Evolutionary conservation across 768 basidiomycete species (phyloP).

Genomic region (Hygrophoropsis aurantiaca): DNA sequence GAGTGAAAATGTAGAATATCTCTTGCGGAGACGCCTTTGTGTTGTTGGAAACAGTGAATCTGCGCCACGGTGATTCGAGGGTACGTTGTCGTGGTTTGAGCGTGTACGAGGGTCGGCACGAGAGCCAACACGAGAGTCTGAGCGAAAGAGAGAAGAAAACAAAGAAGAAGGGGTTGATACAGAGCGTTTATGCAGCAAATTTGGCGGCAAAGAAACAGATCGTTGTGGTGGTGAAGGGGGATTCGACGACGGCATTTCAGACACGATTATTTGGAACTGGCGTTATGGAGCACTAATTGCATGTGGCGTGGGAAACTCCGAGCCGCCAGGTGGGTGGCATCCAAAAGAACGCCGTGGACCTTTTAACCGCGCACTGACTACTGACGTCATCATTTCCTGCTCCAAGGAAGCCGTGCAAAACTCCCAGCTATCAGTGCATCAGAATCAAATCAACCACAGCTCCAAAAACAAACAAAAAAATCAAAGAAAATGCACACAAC

Average conservation of each 20-base stretch:
- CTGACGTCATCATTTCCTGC: background rate
- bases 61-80: slow-evolving; percentile 1
- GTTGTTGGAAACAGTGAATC: background rate
- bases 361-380: background rate
- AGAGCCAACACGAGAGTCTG: background rate
- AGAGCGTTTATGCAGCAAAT: background rate
- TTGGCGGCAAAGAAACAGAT: background rate
- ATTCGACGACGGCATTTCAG: slow-evolving; percentile 3
- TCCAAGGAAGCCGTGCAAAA: no score
- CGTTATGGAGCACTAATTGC: background rate
- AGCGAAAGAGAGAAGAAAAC: background rate
- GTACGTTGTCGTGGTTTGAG: background rate
- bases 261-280: background rate
- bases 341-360: background rate
- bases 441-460: no score
- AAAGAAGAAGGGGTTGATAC: background rate
- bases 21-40: slow-evolving; percentile 2
- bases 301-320: slow-evolving; percentile 3
- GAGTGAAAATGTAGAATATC: background rate
- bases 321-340: background rate
- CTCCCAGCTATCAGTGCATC: no score
- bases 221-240: slow-evolving; percentile 1
- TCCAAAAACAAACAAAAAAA: no score
- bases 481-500: no score
- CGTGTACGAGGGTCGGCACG: background rate